Evolutionary conservation across 2,329 filamentous ascomycete species (phyloP), one percentile per base, ranked within the genome.

Genomic region (Chaetomiaceae sp.): DNA sequence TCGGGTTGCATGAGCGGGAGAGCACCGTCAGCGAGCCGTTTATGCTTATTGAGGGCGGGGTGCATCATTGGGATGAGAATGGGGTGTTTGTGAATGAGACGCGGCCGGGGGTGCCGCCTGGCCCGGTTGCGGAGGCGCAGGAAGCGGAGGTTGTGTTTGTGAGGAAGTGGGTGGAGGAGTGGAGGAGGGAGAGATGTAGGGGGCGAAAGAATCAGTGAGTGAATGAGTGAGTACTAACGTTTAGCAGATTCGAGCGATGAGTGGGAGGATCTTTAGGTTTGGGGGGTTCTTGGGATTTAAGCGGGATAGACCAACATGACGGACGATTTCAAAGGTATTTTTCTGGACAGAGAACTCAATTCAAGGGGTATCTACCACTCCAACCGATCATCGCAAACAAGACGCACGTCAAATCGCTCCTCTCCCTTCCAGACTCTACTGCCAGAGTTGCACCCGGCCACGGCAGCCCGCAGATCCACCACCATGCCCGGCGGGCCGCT

Each of bases 31-130:
- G 75, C 44, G 79, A 91, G 71, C 89, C 89, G 0, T 88, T 85
- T 58, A 76, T 89, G n/a, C 65, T 92, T 42, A 89, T 95, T 42
- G 72, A 77, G 3, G 79, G 79, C n/a, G 88, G 82, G 0, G 87
- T 91, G 19, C 89, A 95, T 68, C 88, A 92, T 66, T 94, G 87
- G 85, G 87, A 89, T 60, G 84, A 87, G 71, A 85, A 87, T 59
- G 83, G 84, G 1, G 62, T 87, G n/a, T 81, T 84, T 46, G 68
- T 73, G 1, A 84, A 85, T 53, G 75, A 88, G 66, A 85, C 84
- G 0, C 79, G 75, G 6, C 59, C 74, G 2, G 69, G 70, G 0
- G 64, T 89, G 29, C 85, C 85, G 1, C 85, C 85, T 0, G 64
- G 69, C 1, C 71, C 82, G 3, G 77, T 90, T 6, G 73, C 71